Evolutionary conservation across 345 rosid species (phyloP).

Genomic region (Luvunga scandens): DNA sequence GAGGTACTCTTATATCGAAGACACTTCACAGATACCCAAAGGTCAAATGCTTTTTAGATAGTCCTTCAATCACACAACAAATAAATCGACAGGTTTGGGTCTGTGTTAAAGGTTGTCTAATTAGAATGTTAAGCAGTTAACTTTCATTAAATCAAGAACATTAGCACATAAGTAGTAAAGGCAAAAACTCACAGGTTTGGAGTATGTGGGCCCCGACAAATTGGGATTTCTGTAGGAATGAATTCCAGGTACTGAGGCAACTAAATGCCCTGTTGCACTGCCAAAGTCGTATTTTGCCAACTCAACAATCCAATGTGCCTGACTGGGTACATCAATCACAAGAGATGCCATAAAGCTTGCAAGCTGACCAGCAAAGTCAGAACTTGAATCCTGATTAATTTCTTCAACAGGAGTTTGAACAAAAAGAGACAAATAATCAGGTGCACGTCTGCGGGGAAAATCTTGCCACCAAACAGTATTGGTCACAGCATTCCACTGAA

Average conservation of each 20-base stretch:
- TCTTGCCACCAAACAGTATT: conserved; percentile 99
- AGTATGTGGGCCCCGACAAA: conserved; percentile 28
- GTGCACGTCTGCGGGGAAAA: conserved; percentile 62
- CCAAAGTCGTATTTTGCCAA: conserved; percentile 74
- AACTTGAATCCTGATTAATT: conserved; percentile 32
- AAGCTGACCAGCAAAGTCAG: conserved; percentile 85
- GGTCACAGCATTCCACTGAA: conserved; percentile 89
- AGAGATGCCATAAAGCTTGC: conserved; percentile 89
- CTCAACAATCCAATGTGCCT: conserved; percentile 79
- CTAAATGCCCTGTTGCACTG: conserved; percentile 62
- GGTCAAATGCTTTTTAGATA: neutral
- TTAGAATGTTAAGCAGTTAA: neutral
- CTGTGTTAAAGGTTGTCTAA: neutral
- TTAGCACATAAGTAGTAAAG: neutral
- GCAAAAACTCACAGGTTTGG: conserved; percentile 35
- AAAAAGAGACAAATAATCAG: conserved; percentile 73
- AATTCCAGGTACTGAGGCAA: conserved; percentile 86
- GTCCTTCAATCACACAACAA: neutral
- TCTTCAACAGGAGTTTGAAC: conserved; percentile 34
- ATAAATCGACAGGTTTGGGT: neutral
- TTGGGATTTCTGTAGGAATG: conserved; percentile 48
- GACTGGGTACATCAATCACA: conserved; percentile 73
- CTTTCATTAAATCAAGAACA: neutral
- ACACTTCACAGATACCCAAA: conserved; percentile 6
- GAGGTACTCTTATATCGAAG: conserved; percentile 6